Conservation (phyloP, 2,329 filamentous ascomycete species). For the Neofusicoccum umdonicola region DNA sequence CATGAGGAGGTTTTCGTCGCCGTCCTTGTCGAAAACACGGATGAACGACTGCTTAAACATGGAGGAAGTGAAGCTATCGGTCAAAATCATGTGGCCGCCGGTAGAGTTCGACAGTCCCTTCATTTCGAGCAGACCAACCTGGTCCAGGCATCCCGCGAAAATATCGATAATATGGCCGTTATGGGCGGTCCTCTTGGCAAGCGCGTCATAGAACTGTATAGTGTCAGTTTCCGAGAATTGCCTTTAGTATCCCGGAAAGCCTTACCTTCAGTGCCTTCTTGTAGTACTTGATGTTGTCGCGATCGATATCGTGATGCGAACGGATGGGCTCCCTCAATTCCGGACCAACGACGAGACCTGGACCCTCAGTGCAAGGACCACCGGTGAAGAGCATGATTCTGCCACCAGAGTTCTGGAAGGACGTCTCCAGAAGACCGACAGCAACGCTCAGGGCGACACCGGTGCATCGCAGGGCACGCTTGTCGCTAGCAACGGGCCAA, state of each 20-base stretch:
- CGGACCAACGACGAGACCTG: conserved; percentile 93
- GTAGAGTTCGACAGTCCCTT: conserved; percentile 95
- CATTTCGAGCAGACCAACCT: conserved; percentile 97
- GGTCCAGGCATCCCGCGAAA: conserved; percentile 94
- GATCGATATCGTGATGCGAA: conserved; percentile 97
- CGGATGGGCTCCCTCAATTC: conserved; percentile 95
- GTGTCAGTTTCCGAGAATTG: conserved; percentile 17
- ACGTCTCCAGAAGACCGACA: conserved; percentile 86
- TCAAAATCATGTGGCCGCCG: conserved; percentile 96
- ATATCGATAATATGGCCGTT: conserved; percentile 98
- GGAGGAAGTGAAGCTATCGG: conserved; percentile 96
- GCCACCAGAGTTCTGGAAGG: conserved; percentile 91
- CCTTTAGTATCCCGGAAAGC: too few relatives aligned
- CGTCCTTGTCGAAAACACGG: conserved; percentile 95
- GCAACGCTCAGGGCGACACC: conserved; percentile 96
- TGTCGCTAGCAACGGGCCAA: conserved; percentile 94
- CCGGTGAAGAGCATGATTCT: conserved; percentile 97
- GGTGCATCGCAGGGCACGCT: conserved; percentile 85
- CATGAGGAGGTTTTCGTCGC: conserved; percentile 91
- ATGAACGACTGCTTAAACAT: conserved; percentile 99
- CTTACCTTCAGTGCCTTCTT: conserved; percentile 94
- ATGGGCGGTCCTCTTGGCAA: conserved; percentile 91
- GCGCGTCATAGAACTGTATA: conserved; percentile 80
- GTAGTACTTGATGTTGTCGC: conserved; percentile 99
- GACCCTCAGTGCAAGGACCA: conserved; percentile 91